These are phyloP conservation scores for Gaeumannomyces sp. DNA, from an alignment of 2,329 filamentous ascomycete species.

Conservation along the genomic window DNA sequence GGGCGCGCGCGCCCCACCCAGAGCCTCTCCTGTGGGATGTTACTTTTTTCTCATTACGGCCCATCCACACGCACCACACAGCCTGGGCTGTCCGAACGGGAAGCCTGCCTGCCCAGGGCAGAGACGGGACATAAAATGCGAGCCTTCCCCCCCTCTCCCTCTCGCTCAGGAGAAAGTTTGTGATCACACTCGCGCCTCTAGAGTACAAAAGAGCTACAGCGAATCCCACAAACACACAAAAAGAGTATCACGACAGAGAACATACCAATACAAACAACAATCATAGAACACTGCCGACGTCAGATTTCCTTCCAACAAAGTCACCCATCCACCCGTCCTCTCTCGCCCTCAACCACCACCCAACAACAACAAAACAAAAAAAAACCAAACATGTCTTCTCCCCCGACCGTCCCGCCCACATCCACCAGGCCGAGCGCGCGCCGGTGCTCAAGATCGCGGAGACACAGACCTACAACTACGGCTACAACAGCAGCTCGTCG, in stretches of 20 bases:
- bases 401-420: not conserved
- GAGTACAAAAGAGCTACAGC: not conserved
- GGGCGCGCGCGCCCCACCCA: no score
- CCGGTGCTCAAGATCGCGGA: conserved; percentile 5
- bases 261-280: not conserved
- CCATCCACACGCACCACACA: conserved; percentile 3
- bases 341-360: not conserved
- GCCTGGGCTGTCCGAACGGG: not conserved
- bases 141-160: conserved; percentile 5
- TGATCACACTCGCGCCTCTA: not conserved
- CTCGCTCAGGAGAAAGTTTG: not conserved
- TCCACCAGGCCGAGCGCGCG: conserved; percentile 4
- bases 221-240: not conserved
- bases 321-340: not conserved
- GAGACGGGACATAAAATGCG: conserved; percentile 4
- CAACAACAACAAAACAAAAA: not conserved
- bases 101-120: not conserved
- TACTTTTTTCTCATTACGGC: not conserved
- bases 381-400: conserved; percentile 3
- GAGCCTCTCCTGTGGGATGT: conserved; percentile 2
- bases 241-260: not conserved
- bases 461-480: not conserved
- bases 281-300: not conserved
- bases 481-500: not conserved
- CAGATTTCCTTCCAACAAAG: not conserved